Base-by-base conservation (phyloP, 345 rosid species). In the Melaleuca alternifolia region DNA sequence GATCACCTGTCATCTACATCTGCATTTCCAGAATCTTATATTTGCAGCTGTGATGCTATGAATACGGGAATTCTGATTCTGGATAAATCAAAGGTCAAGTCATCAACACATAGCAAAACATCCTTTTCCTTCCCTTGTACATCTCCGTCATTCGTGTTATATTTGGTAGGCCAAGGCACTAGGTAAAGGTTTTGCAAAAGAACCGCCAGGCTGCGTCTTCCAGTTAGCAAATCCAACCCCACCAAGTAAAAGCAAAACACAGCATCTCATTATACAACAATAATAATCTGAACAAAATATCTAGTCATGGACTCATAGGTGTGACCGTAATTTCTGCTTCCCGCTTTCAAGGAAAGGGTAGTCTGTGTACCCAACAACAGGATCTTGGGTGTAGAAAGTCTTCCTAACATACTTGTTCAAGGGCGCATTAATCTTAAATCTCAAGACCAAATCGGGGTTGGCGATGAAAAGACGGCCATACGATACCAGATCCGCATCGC, bases 331-430 rank as follows among this genome's bases (percentile, higher is more conserved):
- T 33, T 51, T 83, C 59, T 26, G 86, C 24, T 51, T 48, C 6
- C 53, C 26, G 10, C 48, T 37, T 9, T 77, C 71, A 26, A 87
- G 89, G 57, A 82, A 85, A 59, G 87, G 89, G 54, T 87, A 87
- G 84, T 87, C 89, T 15, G 89, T 87, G 89, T 87, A 87, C 33
- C 86, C 86, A 50, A 87, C 79, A 16, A 87, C 89, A 48, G 89
- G 89, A 77, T 87, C 89, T 54, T 77, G 86, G 48, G 89, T 87
- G 48, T 87, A 87, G 84, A 87, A 87, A 13, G 89, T 87, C 81
- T 85, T 87, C 81, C 89, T 56, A 46, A 53, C 51, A 30, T 87
- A 84, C 84, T 87, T 87, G 81, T 24, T 87, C 86, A 87, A 81
- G 13, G 84, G 86, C 2, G 86, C 89, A 61, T 85, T 76, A 59